These are phyloP conservation scores for Cucurbita pepo DNA, from an alignment of 306 rosid genomes.

Conservation along the genomic window DNA sequence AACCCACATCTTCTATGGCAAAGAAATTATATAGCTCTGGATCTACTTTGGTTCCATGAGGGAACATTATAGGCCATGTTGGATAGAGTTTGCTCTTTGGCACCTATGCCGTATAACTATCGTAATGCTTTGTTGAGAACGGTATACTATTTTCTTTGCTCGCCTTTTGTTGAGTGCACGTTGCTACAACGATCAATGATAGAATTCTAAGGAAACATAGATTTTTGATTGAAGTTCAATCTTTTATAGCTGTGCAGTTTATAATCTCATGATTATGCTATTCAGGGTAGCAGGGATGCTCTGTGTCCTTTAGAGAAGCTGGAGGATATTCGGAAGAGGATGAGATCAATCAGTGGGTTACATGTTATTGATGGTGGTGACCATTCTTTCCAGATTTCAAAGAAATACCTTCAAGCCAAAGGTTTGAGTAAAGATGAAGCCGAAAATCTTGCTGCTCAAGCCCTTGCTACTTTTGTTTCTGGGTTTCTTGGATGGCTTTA, in stretches of 20 bases:
- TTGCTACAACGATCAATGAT: neutral
- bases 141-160: neutral
- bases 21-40: neutral
- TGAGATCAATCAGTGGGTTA: slow-evolving; percentile 41
- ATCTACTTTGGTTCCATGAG: neutral
- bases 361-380: slow-evolving; percentile 80
- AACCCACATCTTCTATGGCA: neutral
- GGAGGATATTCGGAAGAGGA: slow-evolving; percentile 53
- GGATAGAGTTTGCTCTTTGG: too few species aligned
- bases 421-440: slow-evolving; percentile 47
- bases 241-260: neutral
- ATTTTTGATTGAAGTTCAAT: neutral
- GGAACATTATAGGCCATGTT: neutral
- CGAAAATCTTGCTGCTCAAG: slow-evolving; percentile 47
- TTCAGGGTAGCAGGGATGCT: slow-evolving; percentile 69
- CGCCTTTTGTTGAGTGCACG: neutral
- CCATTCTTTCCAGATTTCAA: slow-evolving; percentile 80
- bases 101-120: neutral
- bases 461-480: slow-evolving; percentile 40
- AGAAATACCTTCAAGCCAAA: slow-evolving; percentile 61
- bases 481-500: slow-evolving; percentile 23
- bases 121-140: neutral
- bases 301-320: slow-evolving; percentile 65
- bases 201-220: neutral
- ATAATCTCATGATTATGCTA: neutral